Evolutionary conservation across 2,329 filamentous ascomycete species (phyloP).

Genomic region (Aspergillus cejpii): DNA sequence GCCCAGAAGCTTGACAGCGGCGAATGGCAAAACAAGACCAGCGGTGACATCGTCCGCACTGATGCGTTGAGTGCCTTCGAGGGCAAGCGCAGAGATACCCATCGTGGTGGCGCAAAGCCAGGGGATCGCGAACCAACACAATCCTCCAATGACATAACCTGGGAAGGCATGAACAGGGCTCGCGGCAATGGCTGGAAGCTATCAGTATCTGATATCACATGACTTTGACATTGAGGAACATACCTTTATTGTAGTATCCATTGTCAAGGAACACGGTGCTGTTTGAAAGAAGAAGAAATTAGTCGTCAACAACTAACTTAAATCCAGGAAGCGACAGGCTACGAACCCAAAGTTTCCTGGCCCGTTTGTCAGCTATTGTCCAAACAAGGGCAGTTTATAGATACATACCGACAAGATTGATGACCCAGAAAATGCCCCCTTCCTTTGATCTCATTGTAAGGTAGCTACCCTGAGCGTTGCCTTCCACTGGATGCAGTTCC

Average conservation of each 20-base stretch:
- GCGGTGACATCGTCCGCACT: constrained; percentile 66
- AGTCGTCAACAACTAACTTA: constrained; percentile 5
- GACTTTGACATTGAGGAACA: background rate
- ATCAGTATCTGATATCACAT: background rate
- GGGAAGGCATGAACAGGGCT: constrained; percentile 78
- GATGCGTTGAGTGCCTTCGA: constrained; percentile 72
- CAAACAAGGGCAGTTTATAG: background rate
- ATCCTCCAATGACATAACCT: constrained; percentile 78
- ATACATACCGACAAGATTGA: constrained; percentile 82
- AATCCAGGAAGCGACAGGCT: background rate
- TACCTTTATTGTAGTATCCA: constrained; percentile 74
- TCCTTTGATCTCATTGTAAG: constrained; percentile 77
- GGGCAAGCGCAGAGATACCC: constrained; percentile 71
- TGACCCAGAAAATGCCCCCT: constrained; percentile 83
- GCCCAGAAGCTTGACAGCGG: constrained; percentile 74
- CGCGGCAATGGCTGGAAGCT: constrained; percentile 65
- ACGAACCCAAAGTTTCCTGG: constrained; percentile 28
- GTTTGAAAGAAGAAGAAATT: constrained; percentile 16
- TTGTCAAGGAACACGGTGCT: constrained; percentile 77
- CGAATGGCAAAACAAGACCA: constrained; percentile 77
- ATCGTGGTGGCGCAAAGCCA: constrained; percentile 86
- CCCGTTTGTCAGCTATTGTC: constrained; percentile 1
- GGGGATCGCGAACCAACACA: constrained; percentile 88
- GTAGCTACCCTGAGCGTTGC: constrained; percentile 75
- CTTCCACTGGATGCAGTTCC: constrained; percentile 63